Evolutionary conservation across 495 filamentous ascomycete genomes (phyloP).

Genomic region (Penicillium ucsense): DNA sequence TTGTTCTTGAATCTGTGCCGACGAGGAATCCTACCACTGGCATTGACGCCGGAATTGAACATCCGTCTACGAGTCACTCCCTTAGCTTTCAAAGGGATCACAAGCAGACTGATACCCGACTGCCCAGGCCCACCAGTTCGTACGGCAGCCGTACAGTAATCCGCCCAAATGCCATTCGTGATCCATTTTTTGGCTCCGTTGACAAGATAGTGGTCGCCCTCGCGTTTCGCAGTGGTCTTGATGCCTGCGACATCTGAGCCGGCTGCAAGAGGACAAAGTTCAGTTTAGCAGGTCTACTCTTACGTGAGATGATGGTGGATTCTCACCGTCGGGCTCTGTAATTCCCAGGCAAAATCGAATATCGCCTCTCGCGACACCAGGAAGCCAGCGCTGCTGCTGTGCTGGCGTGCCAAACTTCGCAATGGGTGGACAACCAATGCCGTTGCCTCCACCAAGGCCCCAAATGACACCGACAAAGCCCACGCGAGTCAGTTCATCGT

Average conservation of each 20-base stretch:
- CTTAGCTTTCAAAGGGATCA: constrained; percentile 38
- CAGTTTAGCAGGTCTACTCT: too few relatives aligned
- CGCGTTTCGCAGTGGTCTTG: constrained; percentile 35
- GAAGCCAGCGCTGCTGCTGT: constrained; percentile 41
- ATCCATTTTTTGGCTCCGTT: constrained; percentile 53
- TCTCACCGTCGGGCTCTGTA: constrained; percentile 43
- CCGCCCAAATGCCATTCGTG: constrained; percentile 45
- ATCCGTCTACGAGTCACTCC: constrained; percentile 62
- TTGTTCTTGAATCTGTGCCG: too few relatives aligned
- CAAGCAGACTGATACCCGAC: constrained; percentile 40
- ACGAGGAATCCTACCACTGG: constrained; percentile 21
- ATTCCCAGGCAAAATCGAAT: constrained; percentile 46
- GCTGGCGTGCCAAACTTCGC: constrained; percentile 40
- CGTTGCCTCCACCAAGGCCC: constrained; percentile 43
- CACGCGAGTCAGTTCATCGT: constrained; percentile 36
- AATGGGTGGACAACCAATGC: constrained; percentile 45
- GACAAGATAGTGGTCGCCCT: constrained; percentile 41
- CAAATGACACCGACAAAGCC: constrained; percentile 37
- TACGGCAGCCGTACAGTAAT: constrained; percentile 45
- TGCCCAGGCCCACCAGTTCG: constrained; percentile 41
- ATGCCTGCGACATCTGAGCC: constrained; percentile 47
- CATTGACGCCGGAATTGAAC: constrained; percentile 55
- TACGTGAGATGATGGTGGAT: too few relatives aligned
- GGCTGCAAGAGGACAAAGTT: constrained; percentile 11
- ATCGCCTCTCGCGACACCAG: constrained; percentile 37